Base-by-base conservation (phyloP, 305 asterid species). In the Euphrasia arctica region DNA sequence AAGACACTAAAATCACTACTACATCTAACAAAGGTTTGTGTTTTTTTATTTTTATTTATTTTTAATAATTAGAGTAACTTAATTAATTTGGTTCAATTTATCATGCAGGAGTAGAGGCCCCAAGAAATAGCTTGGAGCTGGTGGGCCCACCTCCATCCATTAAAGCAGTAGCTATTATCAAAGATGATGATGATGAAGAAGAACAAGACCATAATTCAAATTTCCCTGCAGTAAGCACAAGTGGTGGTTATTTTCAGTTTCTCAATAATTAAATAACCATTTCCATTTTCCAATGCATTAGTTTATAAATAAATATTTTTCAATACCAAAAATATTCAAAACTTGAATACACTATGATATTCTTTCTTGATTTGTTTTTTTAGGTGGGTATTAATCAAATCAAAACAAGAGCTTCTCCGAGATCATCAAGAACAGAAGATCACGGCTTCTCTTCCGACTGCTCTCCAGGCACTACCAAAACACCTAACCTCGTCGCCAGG, bases 401-500 rank as follows among this genome's bases (percentile, higher is more conserved):
- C 67, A 88, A 73, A 79, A 86, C 93, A 25, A 73, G 73, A 45
- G 62, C 67, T 62, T 76, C 12, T 3, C 54, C 75, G 68, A 71
- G 76, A 34, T 75, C 89, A 34, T 75, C 89, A 71, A 80, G 66
- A 78, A 51, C 71, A 60, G 85, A 82, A 62, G 95, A 82, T 51
- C 28, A 13, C 79, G 6, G 15, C 2, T 47, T 12, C 6, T 31
- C 71, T 74, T 80, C 78, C 64, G 66, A 55, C 11, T 55, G 61
- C 42, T 84, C 96, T 0, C 93, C 95, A 3, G 88, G 85, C 45
- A 65, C 82, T 41, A 67, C 82, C 47, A 87, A 78, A 71, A 89
- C 98, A 0, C 98, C 98, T 18, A 86, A 72, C 49, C 80, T 92
- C 0, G 97, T 92, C 14, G 98, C 98, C 10, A 86, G 97, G 72